Evolutionary conservation across 2,329 filamentous ascomycete species (phyloP), one percentile per base, ranked within the genome.

Genomic region (Fusarium musae): DNA sequence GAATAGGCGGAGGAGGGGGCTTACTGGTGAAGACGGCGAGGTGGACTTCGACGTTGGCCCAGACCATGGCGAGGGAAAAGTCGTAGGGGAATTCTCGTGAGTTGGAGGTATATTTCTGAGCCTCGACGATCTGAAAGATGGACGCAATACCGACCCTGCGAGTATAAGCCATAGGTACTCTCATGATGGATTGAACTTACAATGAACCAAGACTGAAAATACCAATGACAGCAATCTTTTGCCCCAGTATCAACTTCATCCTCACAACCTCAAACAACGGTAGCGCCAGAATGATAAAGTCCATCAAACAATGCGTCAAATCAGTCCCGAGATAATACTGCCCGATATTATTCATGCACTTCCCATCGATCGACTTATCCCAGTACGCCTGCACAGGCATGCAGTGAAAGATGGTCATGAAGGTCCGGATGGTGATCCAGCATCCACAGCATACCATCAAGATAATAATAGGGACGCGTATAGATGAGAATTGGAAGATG

Each of bases 341-440:
- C 2, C 53, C 66, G 4, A 71, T 43, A 21, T 74, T 63, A 4
- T 30, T 59, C 3, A 71, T 21, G 21, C 71, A 73, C 7, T 61
- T 59, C 5, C 50, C 57, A 15, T 71, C 32, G 1, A 73, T 56
- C 5, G 70, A 68, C 50, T 68, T 71, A 28, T 73, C 70, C 71
- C 71, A 73, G 26, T 60, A 73, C 1, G 71, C 71, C 13, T 71
- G 66, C 4, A 73, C 58, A 15, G 71, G 71, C n/a, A 71, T 47
- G 7, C 71, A 73, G 13, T 74, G 71, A 9, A 73, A 74, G 3
- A 67, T 71, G 10, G 71, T 73, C 43, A 73, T 58, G 19, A 73
- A 74, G 0, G 70, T 73, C 15, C 79, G 63, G 13, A 80, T 58
- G 19, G 75, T 75, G 23, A 80, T 73, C 80, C 80, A 81, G 28